Evolutionary conservation across 2,329 filamentous ascomycete genomes (phyloP), one percentile per base, ranked within the genome.

Genomic region (Xylariaceae sp.): DNA sequence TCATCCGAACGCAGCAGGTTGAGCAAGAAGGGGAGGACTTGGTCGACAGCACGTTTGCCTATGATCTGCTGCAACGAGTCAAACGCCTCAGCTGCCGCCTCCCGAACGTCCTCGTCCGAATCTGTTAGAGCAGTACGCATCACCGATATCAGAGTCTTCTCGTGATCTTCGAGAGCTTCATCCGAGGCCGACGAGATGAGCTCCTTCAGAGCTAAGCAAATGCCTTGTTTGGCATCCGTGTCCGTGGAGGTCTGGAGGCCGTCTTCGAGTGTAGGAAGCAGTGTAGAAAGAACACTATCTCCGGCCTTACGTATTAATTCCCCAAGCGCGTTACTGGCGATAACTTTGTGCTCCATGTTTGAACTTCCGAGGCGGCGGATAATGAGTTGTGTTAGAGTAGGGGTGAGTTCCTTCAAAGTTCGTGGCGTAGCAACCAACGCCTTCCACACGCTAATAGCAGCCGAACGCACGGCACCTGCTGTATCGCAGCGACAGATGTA

Each of bases 401-500:
- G 91, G 35, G 96, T 85, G 57, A 98, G 79, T 62, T 98, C 93
- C 69, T 95, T 95, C 57, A 98, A 81, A 12, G 87, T 96, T 53
- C 83, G 84, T 24, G 93, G 93, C 45, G 86, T 91, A 43, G 91
- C 87, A 35, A 98, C 93, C 57, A 97, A 74, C 45, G 90, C 90
- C 71, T 98, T 98, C 93, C 93, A 98, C 36, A 98, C 91, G 53
- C 81, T 80, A 59, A 97, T 83, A 24, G 94, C 90, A 32, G 91
- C 91, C 37, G 86, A 82, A 45, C 91, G 88, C 41, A 98, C 93
- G 43, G 94, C 75, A 39, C 85, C 87, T 45, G 93, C 90, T 24
- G 94, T 98, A 73, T 98, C 93, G 70, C 89, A 95, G 49, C 94
- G 87, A 68, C 93, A 97, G 51, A 98, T 94, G 63, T 97, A 98